Evolutionary conservation across 345 rosid genomes (phyloP).

Genomic region (Moricandia arvensis): DNA sequence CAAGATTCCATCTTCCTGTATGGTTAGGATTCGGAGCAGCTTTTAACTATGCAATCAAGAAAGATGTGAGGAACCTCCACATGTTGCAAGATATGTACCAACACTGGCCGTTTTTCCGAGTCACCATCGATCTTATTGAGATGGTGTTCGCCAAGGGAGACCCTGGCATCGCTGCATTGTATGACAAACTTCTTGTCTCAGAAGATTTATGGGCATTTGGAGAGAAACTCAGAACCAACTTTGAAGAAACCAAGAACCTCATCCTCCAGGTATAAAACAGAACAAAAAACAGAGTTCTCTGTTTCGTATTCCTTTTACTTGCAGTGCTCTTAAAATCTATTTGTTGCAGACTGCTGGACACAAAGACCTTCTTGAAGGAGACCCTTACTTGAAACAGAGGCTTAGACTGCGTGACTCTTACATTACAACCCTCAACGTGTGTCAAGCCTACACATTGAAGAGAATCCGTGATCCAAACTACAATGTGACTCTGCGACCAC

Average conservation of each 20-base stretch:
- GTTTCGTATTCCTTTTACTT: background rate
- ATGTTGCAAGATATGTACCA: slow-evolving; percentile 92
- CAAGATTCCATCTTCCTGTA: slow-evolving; percentile 95
- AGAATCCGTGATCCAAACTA: slow-evolving; percentile 83
- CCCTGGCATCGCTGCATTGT: slow-evolving; percentile 85
- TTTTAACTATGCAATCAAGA: slow-evolving; percentile 63
- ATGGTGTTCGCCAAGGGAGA: slow-evolving; percentile 99
- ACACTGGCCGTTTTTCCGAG: slow-evolving; percentile 93
- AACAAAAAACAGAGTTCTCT: slow-evolving; percentile 21
- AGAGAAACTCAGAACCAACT: slow-evolving; percentile 60
- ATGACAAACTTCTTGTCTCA: slow-evolving; percentile 87
- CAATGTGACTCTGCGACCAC: slow-evolving; percentile 72
- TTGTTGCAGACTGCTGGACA: slow-evolving; percentile 80
- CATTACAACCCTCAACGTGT: slow-evolving; percentile 91
- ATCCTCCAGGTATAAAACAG: slow-evolving; percentile 68
- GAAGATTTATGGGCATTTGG: slow-evolving; percentile 78
- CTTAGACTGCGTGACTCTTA: slow-evolving; percentile 90
- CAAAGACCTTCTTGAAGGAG: slow-evolving; percentile 93
- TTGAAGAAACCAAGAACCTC: slow-evolving; percentile 79
- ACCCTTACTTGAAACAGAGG: slow-evolving; percentile 92
- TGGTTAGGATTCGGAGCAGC: slow-evolving; percentile 99
- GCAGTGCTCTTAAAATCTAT: background rate
- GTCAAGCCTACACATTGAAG: slow-evolving; percentile 94
- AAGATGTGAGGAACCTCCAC: slow-evolving; percentile 70
- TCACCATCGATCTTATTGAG: slow-evolving; percentile 92